These are phyloP conservation scores for Leucogyrophana mollusca DNA, from an alignment of 768 basidiomycete genomes.

Conservation along the genomic window DNA sequence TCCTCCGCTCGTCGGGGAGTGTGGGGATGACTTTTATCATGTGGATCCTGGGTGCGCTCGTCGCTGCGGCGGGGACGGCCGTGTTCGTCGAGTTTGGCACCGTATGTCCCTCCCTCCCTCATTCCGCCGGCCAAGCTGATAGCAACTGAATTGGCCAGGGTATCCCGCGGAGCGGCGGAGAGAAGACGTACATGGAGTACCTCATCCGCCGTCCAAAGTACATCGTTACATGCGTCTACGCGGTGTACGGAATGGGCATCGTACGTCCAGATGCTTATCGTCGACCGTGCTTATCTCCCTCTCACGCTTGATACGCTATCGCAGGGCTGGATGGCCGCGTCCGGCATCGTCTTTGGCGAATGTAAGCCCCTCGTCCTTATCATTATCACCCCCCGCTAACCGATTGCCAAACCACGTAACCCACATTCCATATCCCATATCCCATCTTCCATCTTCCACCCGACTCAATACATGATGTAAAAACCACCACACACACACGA, in stretches of 20 bases:
- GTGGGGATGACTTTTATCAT: conserved; percentile 65
- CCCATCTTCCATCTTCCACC: too few species aligned
- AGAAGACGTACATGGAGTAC: conserved; percentile 75
- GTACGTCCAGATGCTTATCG: conserved; percentile 34
- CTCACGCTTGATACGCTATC: neutral
- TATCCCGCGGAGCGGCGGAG: conserved; percentile 68
- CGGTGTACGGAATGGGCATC: conserved; percentile 55
- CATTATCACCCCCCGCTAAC: too few species aligned
- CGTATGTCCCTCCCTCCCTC: conserved; percentile 33
- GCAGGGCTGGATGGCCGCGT: conserved; percentile 59
- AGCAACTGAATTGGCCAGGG: conserved; percentile 37
- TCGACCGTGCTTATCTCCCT: neutral
- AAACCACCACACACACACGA: too few species aligned
- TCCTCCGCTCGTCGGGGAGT: conserved; percentile 65
- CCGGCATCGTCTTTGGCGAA: conserved; percentile 70
- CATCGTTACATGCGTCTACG: conserved; percentile 57
- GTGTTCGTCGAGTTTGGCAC: conserved; percentile 79
- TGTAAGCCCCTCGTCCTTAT: conserved; percentile 37
- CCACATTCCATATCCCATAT: neutral
- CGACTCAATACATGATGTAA: too few species aligned
- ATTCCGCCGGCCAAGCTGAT: neutral
- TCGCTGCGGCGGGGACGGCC: conserved; percentile 64
- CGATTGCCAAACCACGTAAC: neutral
- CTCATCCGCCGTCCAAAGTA: conserved; percentile 64
- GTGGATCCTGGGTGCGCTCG: conserved; percentile 68